Base-by-base conservation (phyloP, 345 rosid species). In the Cochlearia excelsa region DNA sequence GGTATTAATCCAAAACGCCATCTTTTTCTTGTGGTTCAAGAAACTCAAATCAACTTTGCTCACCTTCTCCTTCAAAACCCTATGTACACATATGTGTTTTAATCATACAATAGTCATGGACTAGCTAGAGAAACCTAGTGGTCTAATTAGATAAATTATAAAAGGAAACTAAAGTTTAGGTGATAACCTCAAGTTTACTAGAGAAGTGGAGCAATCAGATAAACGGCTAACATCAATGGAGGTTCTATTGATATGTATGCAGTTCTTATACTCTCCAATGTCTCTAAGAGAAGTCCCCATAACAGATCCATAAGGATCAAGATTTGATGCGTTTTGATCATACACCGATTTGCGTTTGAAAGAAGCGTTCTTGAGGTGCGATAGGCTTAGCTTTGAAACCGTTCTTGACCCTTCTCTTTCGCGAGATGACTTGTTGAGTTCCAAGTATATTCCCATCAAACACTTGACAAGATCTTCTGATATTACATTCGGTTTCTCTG, bases 1-100 rank as follows among this genome's bases (percentile, higher is more conserved):
- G 66, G 81, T 72, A 43, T 90, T 90, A 73, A 90, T 87, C 97
- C 97, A 90, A 73, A 90, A 91, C 16, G 97, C 95, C 54, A 90
- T 77, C 81, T 85, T 91, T 81, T 87, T 91, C 86, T 85, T 87
- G 77, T 91, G 80, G 64, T 83, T 84, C 81, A 91, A 66, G 78
- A 80, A 82, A 61, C 84, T 78, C 70, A 87, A 71, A 55, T 91
- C 91, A 1, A 79, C 87, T 55, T 68, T 80, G 54, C 85, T 77
- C 72, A 91, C 33, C 66, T 74, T 80, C 57, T 75, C 77, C 79
- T 84, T 57, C 73, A 85, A 65, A 66, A 51, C 80, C 84, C 98
- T 90, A 76, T 33, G 67, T 30, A 38, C 26, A 26, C 40, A 39
- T 46, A 16, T 43, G 34, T 30, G 23, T 16, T 16, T 23, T 9